phyloP scores from a whole-genome alignment of 176 grass and related monocot genomes.

The Pontederia paniculata region DNA sequence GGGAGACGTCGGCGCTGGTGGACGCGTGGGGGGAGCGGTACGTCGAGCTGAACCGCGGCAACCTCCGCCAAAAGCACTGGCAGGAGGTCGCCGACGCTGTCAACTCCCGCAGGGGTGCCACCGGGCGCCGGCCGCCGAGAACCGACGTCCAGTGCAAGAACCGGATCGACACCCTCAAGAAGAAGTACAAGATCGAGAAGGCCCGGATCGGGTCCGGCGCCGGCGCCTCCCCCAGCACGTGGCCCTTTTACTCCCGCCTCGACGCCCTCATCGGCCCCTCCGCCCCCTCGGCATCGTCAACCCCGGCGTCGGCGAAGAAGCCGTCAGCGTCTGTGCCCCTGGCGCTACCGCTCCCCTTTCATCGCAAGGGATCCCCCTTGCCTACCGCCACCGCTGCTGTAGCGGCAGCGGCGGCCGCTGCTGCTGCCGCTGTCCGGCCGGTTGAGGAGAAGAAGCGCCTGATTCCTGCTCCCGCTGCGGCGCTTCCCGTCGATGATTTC shows the following conservation, averaged over 20 bases:
- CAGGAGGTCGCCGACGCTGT: constrained; percentile 87
- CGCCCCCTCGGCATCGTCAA: constrained; percentile 1
- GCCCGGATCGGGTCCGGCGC: constrained; percentile 20
- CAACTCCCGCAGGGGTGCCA: constrained; percentile 50
- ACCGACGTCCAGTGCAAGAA: constrained; percentile 99
- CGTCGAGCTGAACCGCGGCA: constrained; percentile 88
- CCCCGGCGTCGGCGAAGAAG: constrained; percentile 11
- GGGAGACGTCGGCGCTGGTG: constrained; percentile 83
- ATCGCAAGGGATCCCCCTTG: constrained; percentile 10
- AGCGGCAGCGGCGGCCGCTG: too few species aligned
- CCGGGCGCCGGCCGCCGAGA: constrained; percentile 63
- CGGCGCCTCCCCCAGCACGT: constrained; percentile 25
- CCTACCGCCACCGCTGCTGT: not conserved
- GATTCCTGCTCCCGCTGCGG: not conserved
- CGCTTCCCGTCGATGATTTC: constrained; percentile 22
- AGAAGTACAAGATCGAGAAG: constrained; percentile 97
- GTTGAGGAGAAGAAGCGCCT: not conserved
- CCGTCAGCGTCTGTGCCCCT: constrained; percentile 13
- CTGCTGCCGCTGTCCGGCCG: not conserved
- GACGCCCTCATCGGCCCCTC: constrained; percentile 60
- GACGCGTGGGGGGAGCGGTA: constrained; percentile 81
- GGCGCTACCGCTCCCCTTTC: constrained; percentile 24
- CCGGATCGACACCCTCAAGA: constrained; percentile 95
- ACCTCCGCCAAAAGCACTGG: constrained; percentile 99
- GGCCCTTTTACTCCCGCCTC: constrained; percentile 67